Conservation (phyloP, 495 filamentous ascomycete species). For the Tuber magnatum region DNA sequence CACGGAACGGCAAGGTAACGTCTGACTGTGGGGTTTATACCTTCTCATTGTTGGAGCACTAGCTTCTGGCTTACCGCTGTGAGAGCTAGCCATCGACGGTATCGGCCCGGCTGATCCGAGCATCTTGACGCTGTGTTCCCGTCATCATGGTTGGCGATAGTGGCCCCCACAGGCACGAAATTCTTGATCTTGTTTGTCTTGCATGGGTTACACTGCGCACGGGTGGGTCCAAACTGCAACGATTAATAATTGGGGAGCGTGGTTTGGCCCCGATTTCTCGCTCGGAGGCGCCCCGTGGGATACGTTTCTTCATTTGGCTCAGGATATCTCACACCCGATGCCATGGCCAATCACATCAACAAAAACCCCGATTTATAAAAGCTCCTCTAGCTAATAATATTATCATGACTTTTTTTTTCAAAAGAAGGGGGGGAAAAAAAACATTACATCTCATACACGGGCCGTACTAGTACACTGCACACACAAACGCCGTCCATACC, state of each 20-base stretch:
- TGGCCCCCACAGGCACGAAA: neutral
- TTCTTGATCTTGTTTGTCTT: neutral
- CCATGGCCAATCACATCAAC: neutral
- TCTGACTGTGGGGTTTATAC: no score
- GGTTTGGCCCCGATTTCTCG: neutral
- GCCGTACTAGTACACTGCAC: neutral
- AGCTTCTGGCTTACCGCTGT: no score
- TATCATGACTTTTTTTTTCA: neutral
- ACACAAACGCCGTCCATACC: neutral
- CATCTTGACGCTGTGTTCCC: no score
- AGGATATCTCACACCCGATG: neutral
- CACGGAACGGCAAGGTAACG: no score
- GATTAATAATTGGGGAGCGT: neutral
- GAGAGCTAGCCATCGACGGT: no score
- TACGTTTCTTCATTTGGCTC: neutral
- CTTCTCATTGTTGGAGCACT: no score
- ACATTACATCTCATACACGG: neutral
- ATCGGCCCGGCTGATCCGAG: no score
- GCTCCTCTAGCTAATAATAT: neutral
- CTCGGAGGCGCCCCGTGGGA: neutral
- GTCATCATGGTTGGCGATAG: no score
- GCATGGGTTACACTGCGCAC: neutral
- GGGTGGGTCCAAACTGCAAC: neutral
- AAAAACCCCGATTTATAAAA: neutral
- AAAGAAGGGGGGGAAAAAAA: no score